phyloP scores from a whole-genome alignment of 1,284 basidiomycete genomes.

The Microstroma glucosiphilum region DNA sequence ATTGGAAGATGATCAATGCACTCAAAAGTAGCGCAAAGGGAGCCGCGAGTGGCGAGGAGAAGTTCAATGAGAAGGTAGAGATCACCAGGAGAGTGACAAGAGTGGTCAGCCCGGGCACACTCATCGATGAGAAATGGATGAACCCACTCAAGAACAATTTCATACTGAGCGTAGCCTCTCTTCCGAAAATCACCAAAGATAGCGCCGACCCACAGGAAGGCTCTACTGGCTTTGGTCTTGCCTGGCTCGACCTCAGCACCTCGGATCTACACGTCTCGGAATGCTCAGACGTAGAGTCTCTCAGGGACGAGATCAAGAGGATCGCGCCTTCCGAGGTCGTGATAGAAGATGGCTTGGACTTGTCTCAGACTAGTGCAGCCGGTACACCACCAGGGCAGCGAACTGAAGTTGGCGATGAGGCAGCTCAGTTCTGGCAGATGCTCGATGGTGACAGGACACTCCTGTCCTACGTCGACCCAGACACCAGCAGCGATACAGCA shows the following conservation, averaged over 20 bases:
- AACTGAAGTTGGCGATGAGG: not conserved
- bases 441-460: slow-evolving; percentile 6
- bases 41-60: not conserved
- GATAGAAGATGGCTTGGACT: slow-evolving; percentile 19
- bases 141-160: slow-evolving; percentile 47
- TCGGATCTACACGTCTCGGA: slow-evolving; percentile 38
- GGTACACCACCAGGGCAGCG: not conserved
- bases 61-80: slow-evolving; percentile 11
- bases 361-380: not conserved
- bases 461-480: not conserved
- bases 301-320: slow-evolving; percentile 44
- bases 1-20: slow-evolving; percentile 20
- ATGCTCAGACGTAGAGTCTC: slow-evolving; percentile 24
- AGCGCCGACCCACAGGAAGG: not conserved
- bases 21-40: not conserved
- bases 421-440: slow-evolving; percentile 6
- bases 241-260: slow-evolving; percentile 49
- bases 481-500: not conserved
- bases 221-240: slow-evolving; percentile 29
- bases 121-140: slow-evolving; percentile 47
- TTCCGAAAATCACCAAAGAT: slow-evolving; percentile 5
- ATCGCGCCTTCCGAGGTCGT: slow-evolving; percentile 41
- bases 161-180: slow-evolving; percentile 24
- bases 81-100: slow-evolving; percentile 37
- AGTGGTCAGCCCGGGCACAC: slow-evolving; percentile 43